These are phyloP conservation scores for Wallacemonas sp. DNA, from an alignment of 208 protist species.

Conservation along the genomic window DNA sequence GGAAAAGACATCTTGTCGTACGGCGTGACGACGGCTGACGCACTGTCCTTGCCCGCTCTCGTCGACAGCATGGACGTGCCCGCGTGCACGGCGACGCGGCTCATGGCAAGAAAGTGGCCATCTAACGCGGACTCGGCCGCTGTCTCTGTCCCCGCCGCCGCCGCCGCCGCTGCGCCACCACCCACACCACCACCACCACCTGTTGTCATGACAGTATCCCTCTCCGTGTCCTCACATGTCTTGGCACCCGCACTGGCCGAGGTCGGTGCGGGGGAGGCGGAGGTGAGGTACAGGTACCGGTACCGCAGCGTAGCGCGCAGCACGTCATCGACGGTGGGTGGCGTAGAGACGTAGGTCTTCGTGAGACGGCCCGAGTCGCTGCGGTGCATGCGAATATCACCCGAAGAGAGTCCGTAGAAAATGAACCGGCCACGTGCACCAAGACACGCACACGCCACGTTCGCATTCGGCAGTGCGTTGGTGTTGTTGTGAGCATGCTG, in stretches of 20 bases:
- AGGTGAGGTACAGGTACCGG: slow-evolving; percentile 44
- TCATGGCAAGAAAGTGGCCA: background rate
- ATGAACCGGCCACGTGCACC: slow-evolving; percentile 56
- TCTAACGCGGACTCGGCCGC: background rate
- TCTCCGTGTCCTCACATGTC: too few relatives aligned
- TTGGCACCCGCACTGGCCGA: background rate
- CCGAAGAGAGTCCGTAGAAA: slow-evolving; percentile 67
- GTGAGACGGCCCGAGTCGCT: slow-evolving; percentile 65
- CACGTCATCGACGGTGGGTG: slow-evolving; percentile 64
- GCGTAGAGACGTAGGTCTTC: slow-evolving; percentile 71
- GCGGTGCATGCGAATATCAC: slow-evolving; percentile 76
- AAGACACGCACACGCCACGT: slow-evolving; percentile 60
- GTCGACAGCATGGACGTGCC: slow-evolving; percentile 3
- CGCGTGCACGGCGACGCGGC: background rate
- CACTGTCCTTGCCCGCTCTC: background rate
- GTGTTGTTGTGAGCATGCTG: too few relatives aligned
- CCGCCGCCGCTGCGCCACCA: too few relatives aligned
- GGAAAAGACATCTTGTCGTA: slow-evolving; percentile 34
- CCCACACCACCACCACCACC: background rate
- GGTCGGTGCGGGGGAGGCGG: background rate
- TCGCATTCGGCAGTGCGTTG: slow-evolving; percentile 12
- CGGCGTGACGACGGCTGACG: slow-evolving; percentile 31
- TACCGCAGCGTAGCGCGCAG: slow-evolving; percentile 52
- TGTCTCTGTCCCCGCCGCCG: background rate
- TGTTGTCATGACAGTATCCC: too few relatives aligned